Percentiles rank a stretch among this genome's conserved stretches.
Evolutionary conservation across 1,139 yeast species (phyloP).

Genomic region (Yamadazyma buinensis): DNA sequence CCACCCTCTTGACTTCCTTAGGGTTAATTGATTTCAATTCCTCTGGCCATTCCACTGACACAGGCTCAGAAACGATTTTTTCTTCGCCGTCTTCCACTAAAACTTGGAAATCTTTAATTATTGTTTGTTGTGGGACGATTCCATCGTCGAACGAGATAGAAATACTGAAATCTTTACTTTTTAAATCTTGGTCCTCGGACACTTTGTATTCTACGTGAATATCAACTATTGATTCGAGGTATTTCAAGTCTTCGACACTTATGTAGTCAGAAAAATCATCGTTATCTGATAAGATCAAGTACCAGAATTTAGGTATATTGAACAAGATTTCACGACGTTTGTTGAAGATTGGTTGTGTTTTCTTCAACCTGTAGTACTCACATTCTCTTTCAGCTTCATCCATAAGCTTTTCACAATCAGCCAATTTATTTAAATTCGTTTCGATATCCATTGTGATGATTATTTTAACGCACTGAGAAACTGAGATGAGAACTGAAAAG

Average conservation of each 20-base stretch:
- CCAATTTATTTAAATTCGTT: conserved; percentile 26
- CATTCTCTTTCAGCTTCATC: conserved; percentile 54
- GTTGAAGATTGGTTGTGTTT: conserved; percentile 48
- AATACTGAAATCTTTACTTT: conserved; percentile 53
- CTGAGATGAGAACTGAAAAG: neutral
- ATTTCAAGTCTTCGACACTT: conserved; percentile 64
- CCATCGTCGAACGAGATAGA: conserved; percentile 44
- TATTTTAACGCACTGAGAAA: too few species aligned
- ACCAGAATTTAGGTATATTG: conserved; percentile 69
- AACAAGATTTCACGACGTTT: conserved; percentile 44
- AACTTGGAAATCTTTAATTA: conserved; percentile 51
- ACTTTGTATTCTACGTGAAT: conserved; percentile 51
- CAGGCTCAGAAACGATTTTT: conserved; percentile 46
- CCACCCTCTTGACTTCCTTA: conserved; percentile 28
- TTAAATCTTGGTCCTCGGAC: conserved; percentile 23
- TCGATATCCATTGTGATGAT: conserved; percentile 9
- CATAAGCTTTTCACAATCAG: conserved; percentile 54
- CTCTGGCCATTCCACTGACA: conserved; percentile 56
- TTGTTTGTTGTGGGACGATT: conserved; percentile 46
- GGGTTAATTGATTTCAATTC: conserved; percentile 56
- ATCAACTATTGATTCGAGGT: conserved; percentile 56
- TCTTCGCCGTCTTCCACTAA: conserved; percentile 49
- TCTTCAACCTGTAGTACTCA: conserved; percentile 45
- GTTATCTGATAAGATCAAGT: conserved; percentile 69
- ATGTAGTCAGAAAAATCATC: conserved; percentile 72